These are phyloP conservation scores for Meira miltonrushii DNA, from an alignment of 1,284 basidiomycete genomes.

Conservation along the genomic window DNA sequence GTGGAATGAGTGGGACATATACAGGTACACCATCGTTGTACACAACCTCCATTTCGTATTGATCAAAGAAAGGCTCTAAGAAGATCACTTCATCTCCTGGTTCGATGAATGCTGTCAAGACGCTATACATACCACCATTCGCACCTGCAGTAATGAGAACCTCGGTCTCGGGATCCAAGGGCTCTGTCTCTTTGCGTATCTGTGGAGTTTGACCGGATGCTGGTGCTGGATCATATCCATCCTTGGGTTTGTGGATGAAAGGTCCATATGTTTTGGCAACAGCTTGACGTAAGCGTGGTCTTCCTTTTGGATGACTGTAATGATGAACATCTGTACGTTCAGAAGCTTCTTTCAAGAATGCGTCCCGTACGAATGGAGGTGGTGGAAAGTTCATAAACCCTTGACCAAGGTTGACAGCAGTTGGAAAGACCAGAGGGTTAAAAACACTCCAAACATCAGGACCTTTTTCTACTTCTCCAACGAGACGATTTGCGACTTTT, in stretches of 20 bases:
- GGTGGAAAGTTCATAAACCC: constrained; percentile 52
- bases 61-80: constrained; percentile 92
- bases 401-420: constrained; percentile 50
- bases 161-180: constrained; percentile 77
- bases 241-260: constrained; percentile 27
- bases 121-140: constrained; percentile 55
- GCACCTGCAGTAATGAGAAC: constrained; percentile 92
- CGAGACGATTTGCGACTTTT: constrained; percentile 22
- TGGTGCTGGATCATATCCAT: constrained; percentile 24
- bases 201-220: constrained; percentile 17
- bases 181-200: constrained; percentile 55
- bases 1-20: constrained; percentile 90
- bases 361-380: constrained; percentile 35
- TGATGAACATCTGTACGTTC: constrained; percentile 46
- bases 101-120: constrained; percentile 36
- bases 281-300: constrained; percentile 39
- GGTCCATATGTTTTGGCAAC: constrained; percentile 24
- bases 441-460: constrained; percentile 51
- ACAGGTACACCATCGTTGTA: constrained; percentile 70
- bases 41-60: constrained; percentile 64
- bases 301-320: constrained; percentile 47
- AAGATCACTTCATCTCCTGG: constrained; percentile 87
- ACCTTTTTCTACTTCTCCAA: constrained; percentile 34
- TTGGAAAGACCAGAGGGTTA: constrained; percentile 44
- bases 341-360: constrained; percentile 20